Conservation (phyloP, 2,329 filamentous ascomycete genomes). For the Penicillium fuscoglaucum region DNA sequence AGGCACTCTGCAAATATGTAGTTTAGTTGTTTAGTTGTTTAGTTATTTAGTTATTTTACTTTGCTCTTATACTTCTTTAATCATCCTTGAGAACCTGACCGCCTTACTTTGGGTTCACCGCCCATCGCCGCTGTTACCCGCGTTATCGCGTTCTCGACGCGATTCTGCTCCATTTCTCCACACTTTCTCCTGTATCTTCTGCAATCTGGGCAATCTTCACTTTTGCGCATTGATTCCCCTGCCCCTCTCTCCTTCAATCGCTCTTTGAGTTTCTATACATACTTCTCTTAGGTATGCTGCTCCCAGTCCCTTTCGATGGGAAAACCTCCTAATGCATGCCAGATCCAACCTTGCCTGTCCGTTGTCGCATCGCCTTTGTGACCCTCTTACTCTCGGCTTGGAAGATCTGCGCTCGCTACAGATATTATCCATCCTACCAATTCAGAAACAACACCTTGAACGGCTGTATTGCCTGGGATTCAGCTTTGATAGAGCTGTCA, state of each 20-base stretch:
- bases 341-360: neutral
- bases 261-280: neutral
- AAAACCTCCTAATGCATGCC: neutral
- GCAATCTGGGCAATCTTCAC: neutral
- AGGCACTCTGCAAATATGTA: slow-evolving; percentile 1
- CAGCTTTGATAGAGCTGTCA: neutral
- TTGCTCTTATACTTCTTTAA: neutral
- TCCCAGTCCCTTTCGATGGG: neutral
- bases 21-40: neutral
- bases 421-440: neutral
- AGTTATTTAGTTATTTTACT: no score
- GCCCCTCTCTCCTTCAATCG: neutral
- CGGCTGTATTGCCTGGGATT: neutral
- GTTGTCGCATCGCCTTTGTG: neutral
- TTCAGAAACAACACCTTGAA: neutral
- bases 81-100: neutral
- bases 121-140: neutral
- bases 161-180: slow-evolving; percentile 9
- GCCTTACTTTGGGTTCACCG: neutral
- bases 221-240: neutral
- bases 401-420: no score
- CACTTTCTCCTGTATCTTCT: slow-evolving; percentile 1
- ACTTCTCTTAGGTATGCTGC: neutral
- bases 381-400: neutral
- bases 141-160: slow-evolving; percentile 10